Evolutionary conservation across 352 stramenopile genomes (phyloP).

Genomic region (Pythium folliculosum): DNA sequence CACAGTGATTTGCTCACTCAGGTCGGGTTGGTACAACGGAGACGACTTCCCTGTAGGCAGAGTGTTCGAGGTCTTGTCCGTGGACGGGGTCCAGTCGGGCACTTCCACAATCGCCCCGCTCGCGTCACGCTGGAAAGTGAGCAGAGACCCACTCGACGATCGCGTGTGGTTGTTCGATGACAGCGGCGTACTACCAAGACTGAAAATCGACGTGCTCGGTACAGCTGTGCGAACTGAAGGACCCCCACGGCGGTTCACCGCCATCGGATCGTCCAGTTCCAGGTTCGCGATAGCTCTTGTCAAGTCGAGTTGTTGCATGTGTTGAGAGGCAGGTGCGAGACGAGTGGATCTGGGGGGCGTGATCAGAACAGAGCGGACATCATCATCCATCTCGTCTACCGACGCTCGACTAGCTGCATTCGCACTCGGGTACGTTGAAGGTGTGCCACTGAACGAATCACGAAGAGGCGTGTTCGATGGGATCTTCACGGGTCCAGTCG

Average conservation of each 20-base stretch:
- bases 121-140: constrained; percentile 28
- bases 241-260: constrained; percentile 57
- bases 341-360: constrained; percentile 25
- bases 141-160: constrained; percentile 25
- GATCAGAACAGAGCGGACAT: constrained; percentile 8
- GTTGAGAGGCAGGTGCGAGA: constrained; percentile 68
- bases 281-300: constrained; percentile 81
- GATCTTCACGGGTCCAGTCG: constrained; percentile 13
- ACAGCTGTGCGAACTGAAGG: constrained; percentile 46
- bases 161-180: constrained; percentile 21
- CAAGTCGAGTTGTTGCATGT: constrained; percentile 78
- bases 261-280: constrained; percentile 84
- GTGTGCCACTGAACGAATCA: constrained; percentile 23
- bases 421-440: constrained; percentile 13
- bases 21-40: constrained; percentile 23
- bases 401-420: constrained; percentile 12
- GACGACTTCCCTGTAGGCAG: constrained; percentile 28
- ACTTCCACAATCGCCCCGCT: constrained; percentile 25
- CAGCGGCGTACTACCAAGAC: constrained; percentile 43
- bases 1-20: constrained; percentile 25
- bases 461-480: constrained; percentile 19
- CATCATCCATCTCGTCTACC: constrained; percentile 24
- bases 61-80: constrained; percentile 23
- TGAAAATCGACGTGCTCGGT: constrained; percentile 74
- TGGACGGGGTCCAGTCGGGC: constrained; percentile 12